These are phyloP conservation scores for Skeletonema tropicum DNA, from an alignment of 108 stramenopile genomes.

Conservation along the genomic window DNA sequence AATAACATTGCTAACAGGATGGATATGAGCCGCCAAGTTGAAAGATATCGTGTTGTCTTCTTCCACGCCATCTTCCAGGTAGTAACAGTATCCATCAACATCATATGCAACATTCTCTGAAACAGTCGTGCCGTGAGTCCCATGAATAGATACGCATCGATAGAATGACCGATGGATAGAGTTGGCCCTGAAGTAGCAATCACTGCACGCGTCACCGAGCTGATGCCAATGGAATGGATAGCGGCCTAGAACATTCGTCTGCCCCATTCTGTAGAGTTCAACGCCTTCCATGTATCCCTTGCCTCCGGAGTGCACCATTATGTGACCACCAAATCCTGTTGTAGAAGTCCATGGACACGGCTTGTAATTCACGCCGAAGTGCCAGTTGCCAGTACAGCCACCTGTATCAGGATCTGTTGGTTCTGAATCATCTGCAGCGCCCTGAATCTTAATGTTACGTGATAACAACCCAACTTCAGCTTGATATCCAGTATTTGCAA, in stretches of 20 bases:
- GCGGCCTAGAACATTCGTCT: conserved; percentile 57
- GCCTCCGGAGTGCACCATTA: conserved; percentile 38
- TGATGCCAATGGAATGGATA: conserved; percentile 60
- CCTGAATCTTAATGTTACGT: conserved; percentile 55
- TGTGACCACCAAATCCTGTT: conserved; percentile 63
- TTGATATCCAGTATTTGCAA: conserved; percentile 50
- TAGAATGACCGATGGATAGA: conserved; percentile 50
- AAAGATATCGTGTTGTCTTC: conserved; percentile 45
- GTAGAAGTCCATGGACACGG: conserved; percentile 35
- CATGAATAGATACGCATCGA: conserved; percentile 60
- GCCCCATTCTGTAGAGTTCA: conserved; percentile 57
- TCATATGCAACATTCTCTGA: conserved; percentile 61
- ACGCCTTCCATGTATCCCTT: conserved; percentile 44
- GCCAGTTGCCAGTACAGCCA: conserved; percentile 22
- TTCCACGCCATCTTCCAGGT: conserved; percentile 63
- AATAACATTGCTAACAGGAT: conserved; percentile 31
- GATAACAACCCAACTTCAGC: conserved; percentile 59
- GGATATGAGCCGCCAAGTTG: conserved; percentile 63
- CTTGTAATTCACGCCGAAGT: conserved; percentile 11
- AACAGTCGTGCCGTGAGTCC: conserved; percentile 32
- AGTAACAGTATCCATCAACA: conserved; percentile 57
- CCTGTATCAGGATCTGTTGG: conserved; percentile 46
- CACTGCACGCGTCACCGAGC: conserved; percentile 32
- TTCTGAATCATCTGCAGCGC: conserved; percentile 37
- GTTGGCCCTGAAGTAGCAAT: conserved; percentile 49